Evolutionary conservation across 2,329 filamentous ascomycete species (phyloP), one percentile per base, ranked within the genome.

Genomic region (Pseudogymnoascus sp.): DNA sequence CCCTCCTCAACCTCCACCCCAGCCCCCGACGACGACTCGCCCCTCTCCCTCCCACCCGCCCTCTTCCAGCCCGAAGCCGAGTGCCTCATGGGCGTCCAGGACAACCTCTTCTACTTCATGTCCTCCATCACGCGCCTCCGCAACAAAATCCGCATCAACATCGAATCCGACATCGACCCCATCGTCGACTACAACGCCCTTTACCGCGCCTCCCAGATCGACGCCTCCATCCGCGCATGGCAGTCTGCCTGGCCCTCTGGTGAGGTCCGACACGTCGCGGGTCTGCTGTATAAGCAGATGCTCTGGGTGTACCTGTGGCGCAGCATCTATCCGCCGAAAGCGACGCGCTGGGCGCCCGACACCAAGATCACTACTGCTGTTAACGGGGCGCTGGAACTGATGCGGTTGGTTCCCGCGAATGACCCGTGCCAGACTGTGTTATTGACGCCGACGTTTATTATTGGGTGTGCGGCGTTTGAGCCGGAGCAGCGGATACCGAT

Each of bases 81-180:
- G 10, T 79, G 83, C n/a, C 79, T 96, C 4, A 79, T 96, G 5
- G 92, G 92, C 21, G 87, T 96, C 26, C 86, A 89, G 42, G 91
- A 96, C 70, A 90, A 90, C 1, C 79, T 96, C 1, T 92, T 96
- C 72, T 82, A 83, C 35, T 87, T 89, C 71, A 86, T 96, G 31
- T 87, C 88, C 7, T 85, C 90, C 70, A 93, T 96, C 65, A 91
- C 90, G 1, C 83, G 84, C 11, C 83, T 96, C 38, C 84, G 91
- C 44, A 88, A 93, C 73, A 81, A 81, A 2, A 89, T 96, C 66
- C 84, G 92, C 5, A 78, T 79, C 33, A 86, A 90, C 61, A 87
- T 91, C 68, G 76, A 80, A 62, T 72, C 82, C 62, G 78, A 83
- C 3, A 76, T 84, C 2, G 86, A 90, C 61, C 89, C 89, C 0